Evolutionary conservation across 495 filamentous ascomycete species (phyloP).

Genomic region (Neurospora sp.): DNA sequence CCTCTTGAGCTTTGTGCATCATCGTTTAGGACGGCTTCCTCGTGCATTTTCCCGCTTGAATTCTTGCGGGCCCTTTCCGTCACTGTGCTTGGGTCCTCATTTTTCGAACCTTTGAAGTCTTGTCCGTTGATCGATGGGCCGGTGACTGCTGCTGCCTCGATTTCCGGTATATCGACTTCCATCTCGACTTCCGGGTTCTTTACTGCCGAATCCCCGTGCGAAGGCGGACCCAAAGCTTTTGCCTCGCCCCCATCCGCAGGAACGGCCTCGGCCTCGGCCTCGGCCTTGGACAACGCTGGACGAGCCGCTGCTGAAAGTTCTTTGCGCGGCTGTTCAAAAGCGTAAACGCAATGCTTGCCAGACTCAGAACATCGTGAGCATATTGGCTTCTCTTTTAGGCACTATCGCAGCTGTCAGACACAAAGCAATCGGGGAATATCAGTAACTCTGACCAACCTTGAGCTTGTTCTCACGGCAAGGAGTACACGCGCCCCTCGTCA

Average conservation of each 20-base stretch:
- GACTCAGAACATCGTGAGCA: not conserved
- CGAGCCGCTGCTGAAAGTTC: not conserved
- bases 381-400: not conserved
- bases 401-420: not conserved
- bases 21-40: not conserved
- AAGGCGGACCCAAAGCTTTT: not conserved
- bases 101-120: not conserved
- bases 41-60: not conserved
- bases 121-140: not conserved
- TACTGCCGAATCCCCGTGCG: not conserved
- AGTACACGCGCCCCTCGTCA: not conserved
- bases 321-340: not conserved
- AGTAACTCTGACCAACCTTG: not conserved
- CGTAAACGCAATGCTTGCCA: not conserved
- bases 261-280: not conserved
- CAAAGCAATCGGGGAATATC: not conserved
- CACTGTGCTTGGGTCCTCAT: not conserved
- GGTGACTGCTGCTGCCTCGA: not conserved
- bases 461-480: not conserved
- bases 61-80: not conserved
- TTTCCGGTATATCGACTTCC: not conserved
- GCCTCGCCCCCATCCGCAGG: not conserved
- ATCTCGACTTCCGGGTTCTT: not conserved
- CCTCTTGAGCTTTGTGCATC: not conserved
- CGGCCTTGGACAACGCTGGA: not conserved